Base-by-base conservation (phyloP, 139 green algal genomes). In the Edaphochlamys debaryana region DNA sequence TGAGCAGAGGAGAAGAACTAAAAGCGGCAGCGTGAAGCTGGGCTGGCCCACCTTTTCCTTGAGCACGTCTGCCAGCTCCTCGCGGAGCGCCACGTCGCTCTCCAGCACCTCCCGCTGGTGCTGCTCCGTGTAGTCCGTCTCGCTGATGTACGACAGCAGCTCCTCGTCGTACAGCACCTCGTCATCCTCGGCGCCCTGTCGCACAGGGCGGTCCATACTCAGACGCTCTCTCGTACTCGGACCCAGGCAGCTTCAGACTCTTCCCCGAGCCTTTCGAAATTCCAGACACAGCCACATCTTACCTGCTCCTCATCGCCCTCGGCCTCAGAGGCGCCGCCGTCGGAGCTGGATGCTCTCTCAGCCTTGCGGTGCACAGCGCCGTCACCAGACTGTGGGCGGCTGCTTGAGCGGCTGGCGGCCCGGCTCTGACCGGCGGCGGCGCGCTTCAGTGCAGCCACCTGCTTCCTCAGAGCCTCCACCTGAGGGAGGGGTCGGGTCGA, bases 91-190 rank as follows among this genome's bases (percentile, higher is more conserved):
- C 45, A 48, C 78, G 19, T 84, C 66, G 78, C 78, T 84, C 50
- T 76, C 50, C 64, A 76, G 66, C 25, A 68, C 66, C 34, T 74
- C 77, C 45, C 75, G 75, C n/a, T 56, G 68, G 27, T 67, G 68
- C 79, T 72, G 56, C 68, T 79, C 76, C 62, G 42, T 40, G 63
- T 73, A 82, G n/a, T 82, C 76, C 41, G 76, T 73, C n/a, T 82
- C 76, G 34, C 76, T 73, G n/a, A 82, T 82, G 63, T 82, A 82
- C 32, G 63, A 74, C 68, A 79, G n/a, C 37, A 85, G 67, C 68
- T 85, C 79, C 68, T 79, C 79, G 50, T 85, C 79, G 52, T 79
- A 85, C 54, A 85, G 40, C 30, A 85, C 79, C 68, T 85, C 79
- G 38, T 85, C 79, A 68, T 85, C 79, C 67, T 77, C 79, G n/a